These are phyloP conservation scores for Saccharomycopsis fibuligera DNA, from an alignment of 805 yeast genomes.

Conservation along the genomic window DNA sequence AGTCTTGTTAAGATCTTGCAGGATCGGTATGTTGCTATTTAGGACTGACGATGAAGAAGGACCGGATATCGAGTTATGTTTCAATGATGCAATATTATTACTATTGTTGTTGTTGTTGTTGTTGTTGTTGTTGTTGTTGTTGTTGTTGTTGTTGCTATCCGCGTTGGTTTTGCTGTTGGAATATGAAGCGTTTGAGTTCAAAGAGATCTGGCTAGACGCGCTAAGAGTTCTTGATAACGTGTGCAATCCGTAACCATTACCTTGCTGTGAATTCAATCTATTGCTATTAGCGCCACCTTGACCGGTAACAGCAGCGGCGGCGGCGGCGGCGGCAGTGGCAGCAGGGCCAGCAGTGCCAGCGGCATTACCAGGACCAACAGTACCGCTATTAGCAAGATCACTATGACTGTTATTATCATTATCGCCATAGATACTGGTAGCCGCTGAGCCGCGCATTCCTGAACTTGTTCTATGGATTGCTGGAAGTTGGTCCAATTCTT, in stretches of 20 bases:
- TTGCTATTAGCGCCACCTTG: not conserved
- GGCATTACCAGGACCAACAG: not conserved
- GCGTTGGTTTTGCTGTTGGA: not conserved
- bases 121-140: conserved; percentile 5
- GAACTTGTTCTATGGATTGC: not conserved
- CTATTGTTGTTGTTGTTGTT: conserved; percentile 2
- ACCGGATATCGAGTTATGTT: not conserved
- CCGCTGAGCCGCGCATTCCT: not conserved
- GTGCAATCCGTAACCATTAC: conserved; percentile 12
- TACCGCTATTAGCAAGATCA: not conserved
- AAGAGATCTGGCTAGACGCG: conserved; percentile 14
- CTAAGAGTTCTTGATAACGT: conserved; percentile 19
- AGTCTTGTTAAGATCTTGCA: too few species aligned
- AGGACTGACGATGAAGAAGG: not conserved
- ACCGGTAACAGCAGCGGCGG: not conserved
- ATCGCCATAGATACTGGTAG: conserved; percentile 8
- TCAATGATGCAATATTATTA: not conserved
- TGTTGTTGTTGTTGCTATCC: conserved; percentile 4
- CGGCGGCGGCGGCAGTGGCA: not conserved
- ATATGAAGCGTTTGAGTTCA: conserved; percentile 14
- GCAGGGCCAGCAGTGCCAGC: not conserved
- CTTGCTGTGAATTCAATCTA: conserved; percentile 1
- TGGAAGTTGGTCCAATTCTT: conserved; percentile 31
- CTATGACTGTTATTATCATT: not conserved
- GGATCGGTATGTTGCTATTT: too few species aligned